Percentiles rank a stretch among this genome's conserved stretches.
Evolutionary conservation across 352 stramenopile species (phyloP).

Genomic region (Globisporangium paddicum): DNA sequence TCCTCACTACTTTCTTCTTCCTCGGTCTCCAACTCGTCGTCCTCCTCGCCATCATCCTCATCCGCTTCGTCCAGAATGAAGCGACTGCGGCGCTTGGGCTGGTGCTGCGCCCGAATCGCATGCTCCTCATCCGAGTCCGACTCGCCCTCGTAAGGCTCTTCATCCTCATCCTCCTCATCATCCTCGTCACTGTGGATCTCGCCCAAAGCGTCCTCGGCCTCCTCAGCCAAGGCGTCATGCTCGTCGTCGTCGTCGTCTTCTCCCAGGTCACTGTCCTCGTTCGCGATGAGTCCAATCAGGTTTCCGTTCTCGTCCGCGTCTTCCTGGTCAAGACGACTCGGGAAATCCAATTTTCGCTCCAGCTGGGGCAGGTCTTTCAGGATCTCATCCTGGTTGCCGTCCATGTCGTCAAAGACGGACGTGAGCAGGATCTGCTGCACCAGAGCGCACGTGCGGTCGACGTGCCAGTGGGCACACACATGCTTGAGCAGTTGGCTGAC

Average conservation of each 20-base stretch:
- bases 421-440: constrained; percentile 76
- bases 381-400: constrained; percentile 78
- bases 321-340: constrained; percentile 71
- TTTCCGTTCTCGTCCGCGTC: constrained; percentile 83
- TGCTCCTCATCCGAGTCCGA: constrained; percentile 65
- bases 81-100: constrained; percentile 27
- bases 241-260: constrained; percentile 36
- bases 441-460: constrained; percentile 44
- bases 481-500: constrained; percentile 55
- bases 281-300: constrained; percentile 56
- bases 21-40: constrained; percentile 24
- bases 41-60: constrained; percentile 27
- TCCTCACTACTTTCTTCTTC: constrained; percentile 21
- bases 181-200: constrained; percentile 27
- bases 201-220: constrained; percentile 13
- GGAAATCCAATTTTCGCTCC: constrained; percentile 64
- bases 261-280: constrained; percentile 65
- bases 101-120: constrained; percentile 17
- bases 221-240: constrained; percentile 22
- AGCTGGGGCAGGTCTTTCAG: constrained; percentile 54
- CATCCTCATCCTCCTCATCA: constrained; percentile 25
- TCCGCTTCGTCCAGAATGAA: constrained; percentile 82
- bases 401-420: constrained; percentile 74
- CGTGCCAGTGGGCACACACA: constrained; percentile 60
- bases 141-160: constrained; percentile 47